Evolutionary conservation across 1,139 yeast species (phyloP).

Genomic region (Wickerhamiella pararugosa): DNA sequence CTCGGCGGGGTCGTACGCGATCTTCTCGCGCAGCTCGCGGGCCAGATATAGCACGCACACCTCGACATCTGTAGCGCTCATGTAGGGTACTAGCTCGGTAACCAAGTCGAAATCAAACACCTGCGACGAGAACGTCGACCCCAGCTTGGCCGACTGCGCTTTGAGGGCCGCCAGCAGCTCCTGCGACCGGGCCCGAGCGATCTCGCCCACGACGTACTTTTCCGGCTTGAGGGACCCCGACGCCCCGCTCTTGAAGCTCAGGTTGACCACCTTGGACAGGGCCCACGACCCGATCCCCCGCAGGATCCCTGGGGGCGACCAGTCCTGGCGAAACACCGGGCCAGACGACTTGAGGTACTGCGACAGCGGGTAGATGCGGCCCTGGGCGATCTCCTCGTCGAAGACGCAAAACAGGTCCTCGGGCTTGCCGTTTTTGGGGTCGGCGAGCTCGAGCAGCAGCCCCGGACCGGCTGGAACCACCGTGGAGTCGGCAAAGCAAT

Average conservation of each 20-base stretch:
- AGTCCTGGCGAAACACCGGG: constrained; percentile 1
- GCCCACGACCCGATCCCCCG: constrained; percentile 3
- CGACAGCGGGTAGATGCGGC: constrained; percentile 18
- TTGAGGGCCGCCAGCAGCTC: no score
- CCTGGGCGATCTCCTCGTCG: constrained; percentile 21
- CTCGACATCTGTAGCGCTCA: constrained; percentile 18
- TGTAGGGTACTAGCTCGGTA: not conserved
- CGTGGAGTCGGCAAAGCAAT: constrained; percentile 16
- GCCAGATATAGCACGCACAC: constrained; percentile 19
- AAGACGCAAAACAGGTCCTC: constrained; percentile 23
- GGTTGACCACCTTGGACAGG: constrained; percentile 6
- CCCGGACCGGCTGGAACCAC: constrained; percentile 19
- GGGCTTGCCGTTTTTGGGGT: constrained; percentile 22
- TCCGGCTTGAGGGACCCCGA: constrained; percentile 16
- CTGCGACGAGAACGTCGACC: constrained; percentile 9
- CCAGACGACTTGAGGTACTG: constrained; percentile 1
- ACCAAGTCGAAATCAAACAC: constrained; percentile 6
- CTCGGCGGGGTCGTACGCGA: constrained; percentile 7
- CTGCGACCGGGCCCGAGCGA: constrained; percentile 7
- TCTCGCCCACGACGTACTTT: constrained; percentile 18
- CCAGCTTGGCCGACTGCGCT: not conserved
- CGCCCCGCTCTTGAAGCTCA: constrained; percentile 7
- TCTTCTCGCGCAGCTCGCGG: constrained; percentile 16
- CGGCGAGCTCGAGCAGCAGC: constrained; percentile 19
- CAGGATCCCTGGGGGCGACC: not conserved